Base-by-base conservation (phyloP, 2,329 filamentous ascomycete species). In the Biscogniauxia sp. region DNA sequence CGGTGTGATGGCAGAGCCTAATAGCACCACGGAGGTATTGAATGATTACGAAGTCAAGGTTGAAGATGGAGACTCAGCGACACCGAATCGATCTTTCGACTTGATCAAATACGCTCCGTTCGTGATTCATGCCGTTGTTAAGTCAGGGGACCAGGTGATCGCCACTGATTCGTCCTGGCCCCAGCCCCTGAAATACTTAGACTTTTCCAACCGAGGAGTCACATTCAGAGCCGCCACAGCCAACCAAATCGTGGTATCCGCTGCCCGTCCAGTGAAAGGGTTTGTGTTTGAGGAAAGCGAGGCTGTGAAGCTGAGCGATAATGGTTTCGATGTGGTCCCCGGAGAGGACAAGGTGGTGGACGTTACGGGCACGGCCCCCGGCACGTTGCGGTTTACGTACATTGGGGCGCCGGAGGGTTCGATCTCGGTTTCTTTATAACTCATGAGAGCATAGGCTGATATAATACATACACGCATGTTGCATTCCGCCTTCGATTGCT, bases 171-270 rank as follows among this genome's bases (percentile, higher is more conserved):
- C 79, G 13, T 82, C 83, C 28, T 88, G 86, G 85, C 85, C 85
- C 0, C 82, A 88, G 54, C 86, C 86, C 0, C 64, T 88, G 55
- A 88, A 88, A 72, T 87, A 86, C 62, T 70, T 86, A 1, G 78
- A 82, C 63, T 74, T 88, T 51, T 71, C 76, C 13, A 73, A 79
- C 49, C 78, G 81, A 25, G 69, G 73, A 0, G 69, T 85, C 11
- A 67, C 67, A 9, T 66, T 79, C 61, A 65, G 20, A 23, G 62
- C 70, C 13, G 51, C 74, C 5, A 67, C 69, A 3, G 58, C 59
- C 1, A 61, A 66, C 7, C 60, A 63, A 37, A 70, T 77, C 25
- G 67, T 62, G 56, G 66, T 77, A 17, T 67, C 75, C 69, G 67
- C 78, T 37, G 58, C 78, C 49, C 75, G 78, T 25, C 85, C 85